Evolutionary conservation across 345 rosid species (phyloP).

Genomic region (Clarkia xantiana): DNA sequence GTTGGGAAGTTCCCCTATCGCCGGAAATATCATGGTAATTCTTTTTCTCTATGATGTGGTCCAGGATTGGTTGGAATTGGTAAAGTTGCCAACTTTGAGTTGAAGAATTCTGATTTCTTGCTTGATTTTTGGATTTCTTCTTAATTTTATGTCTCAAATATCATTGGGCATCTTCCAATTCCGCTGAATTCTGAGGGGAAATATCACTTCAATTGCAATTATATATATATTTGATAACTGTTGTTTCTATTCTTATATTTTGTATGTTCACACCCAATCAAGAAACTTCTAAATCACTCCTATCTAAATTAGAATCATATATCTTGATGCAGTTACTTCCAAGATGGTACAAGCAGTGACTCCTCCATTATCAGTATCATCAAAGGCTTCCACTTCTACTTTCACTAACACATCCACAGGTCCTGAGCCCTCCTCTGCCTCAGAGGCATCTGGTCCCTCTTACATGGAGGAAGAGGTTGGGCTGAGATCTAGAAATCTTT

Average conservation of each 20-base stretch:
- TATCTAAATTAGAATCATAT: too few relatives aligned
- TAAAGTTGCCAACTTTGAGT: neutral
- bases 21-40: constrained; percentile 52
- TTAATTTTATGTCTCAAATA: neutral
- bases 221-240: neutral
- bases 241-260: too few relatives aligned
- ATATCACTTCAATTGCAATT: too few relatives aligned
- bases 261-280: too few relatives aligned
- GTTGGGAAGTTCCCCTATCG: constrained; percentile 69
- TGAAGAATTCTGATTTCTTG: neutral
- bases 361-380: constrained; percentile 5
- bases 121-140: neutral
- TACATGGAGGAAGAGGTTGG: constrained; percentile 18
- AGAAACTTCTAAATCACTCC: too few relatives aligned
- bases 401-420: constrained; percentile 1
- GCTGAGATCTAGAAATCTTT: constrained; percentile 25
- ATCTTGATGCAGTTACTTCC: neutral
- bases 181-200: too few relatives aligned
- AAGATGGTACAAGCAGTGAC: constrained; percentile 7
- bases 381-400: neutral
- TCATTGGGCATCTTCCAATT: too few relatives aligned
- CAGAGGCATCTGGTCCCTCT: constrained; percentile 4
- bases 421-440: constrained; percentile 2
- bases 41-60: neutral
- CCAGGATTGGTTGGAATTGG: neutral